Percentiles rank a stretch among this genome's conserved stretches.
Evolutionary conservation across 2,329 filamentous ascomycete genomes (phyloP).

Genomic region (Nigrospora sphaerica): DNA sequence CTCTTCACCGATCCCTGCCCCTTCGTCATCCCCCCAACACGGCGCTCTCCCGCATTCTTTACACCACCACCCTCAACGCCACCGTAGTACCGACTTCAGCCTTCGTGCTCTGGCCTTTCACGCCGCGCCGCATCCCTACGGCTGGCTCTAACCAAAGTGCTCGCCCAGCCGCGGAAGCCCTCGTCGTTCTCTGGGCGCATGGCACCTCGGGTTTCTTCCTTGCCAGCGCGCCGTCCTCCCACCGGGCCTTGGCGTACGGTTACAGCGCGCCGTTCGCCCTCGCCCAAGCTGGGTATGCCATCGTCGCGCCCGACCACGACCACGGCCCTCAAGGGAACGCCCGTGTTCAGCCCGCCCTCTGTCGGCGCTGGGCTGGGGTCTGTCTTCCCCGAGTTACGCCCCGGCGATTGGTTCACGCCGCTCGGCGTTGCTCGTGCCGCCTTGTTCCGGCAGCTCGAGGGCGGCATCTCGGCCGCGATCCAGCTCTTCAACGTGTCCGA

Average conservation of each 20-base stretch:
- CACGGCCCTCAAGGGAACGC: slow-evolving; percentile 9
- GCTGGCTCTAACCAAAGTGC: slow-evolving; percentile 1
- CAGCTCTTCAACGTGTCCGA: slow-evolving; percentile 7
- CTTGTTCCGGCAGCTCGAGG: slow-evolving; percentile 11
- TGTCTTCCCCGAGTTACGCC: slow-evolving; percentile 18
- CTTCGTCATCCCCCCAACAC: slow-evolving; percentile 33
- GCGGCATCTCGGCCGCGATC: slow-evolving; percentile 8
- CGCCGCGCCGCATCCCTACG: slow-evolving; percentile 11
- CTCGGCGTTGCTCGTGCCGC: slow-evolving; percentile 11
- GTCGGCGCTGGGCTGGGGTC: slow-evolving; percentile 12
- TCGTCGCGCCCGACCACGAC: slow-evolving; percentile 32
- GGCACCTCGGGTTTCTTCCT: slow-evolving; percentile 34
- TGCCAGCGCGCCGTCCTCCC: slow-evolving; percentile 30
- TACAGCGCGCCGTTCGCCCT: slow-evolving; percentile 30
- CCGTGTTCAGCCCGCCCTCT: slow-evolving; percentile 9
- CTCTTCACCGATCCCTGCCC: slow-evolving; percentile 24
- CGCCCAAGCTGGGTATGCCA: slow-evolving; percentile 33
- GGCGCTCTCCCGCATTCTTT: slow-evolving; percentile 40
- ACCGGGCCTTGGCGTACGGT: slow-evolving; percentile 32
- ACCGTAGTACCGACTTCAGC: slow-evolving; percentile 38
- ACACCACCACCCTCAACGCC: slow-evolving; percentile 36
- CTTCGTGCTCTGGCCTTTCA: slow-evolving; percentile 42
- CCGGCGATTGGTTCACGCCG: slow-evolving; percentile 18
- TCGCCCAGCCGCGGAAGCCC: slow-evolving; percentile 6
- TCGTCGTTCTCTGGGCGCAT: slow-evolving; percentile 34